These are phyloP conservation scores for Ogataea pignaliae DNA, from an alignment of 805 yeast species.

Conservation along the genomic window DNA sequence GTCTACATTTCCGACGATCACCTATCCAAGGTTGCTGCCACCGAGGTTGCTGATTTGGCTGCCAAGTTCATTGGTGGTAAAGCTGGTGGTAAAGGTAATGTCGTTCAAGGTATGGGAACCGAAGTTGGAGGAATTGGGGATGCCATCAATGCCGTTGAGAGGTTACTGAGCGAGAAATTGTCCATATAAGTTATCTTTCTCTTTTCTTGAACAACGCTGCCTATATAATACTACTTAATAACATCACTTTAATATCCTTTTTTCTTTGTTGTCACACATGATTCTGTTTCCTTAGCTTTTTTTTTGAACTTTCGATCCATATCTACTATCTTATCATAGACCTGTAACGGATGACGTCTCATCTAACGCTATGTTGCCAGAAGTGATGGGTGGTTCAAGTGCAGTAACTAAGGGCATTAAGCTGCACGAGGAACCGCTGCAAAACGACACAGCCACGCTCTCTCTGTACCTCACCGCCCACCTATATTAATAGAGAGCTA, in stretches of 20 bases:
- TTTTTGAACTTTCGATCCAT: neutral
- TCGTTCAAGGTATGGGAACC: slow-evolving; percentile 96
- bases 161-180: slow-evolving; percentile 57
- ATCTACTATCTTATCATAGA: too few species aligned
- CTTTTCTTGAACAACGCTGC: neutral
- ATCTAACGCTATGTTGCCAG: too few species aligned
- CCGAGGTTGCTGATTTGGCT: slow-evolving; percentile 69
- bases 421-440: too few species aligned
- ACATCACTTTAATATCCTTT: neutral
- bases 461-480: too few species aligned
- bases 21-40: slow-evolving; percentile 61
- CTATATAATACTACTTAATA: neutral
- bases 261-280: neutral
- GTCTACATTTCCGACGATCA: slow-evolving; percentile 78
- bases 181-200: slow-evolving; percentile 7
- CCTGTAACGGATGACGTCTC: too few species aligned
- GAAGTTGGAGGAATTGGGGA: slow-evolving; percentile 61
- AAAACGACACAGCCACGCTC: too few species aligned
- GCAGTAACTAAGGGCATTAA: too few species aligned
- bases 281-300: neutral
- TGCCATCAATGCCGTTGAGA: slow-evolving; percentile 70
- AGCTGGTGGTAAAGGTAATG: slow-evolving; percentile 97
- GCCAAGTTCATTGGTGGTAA: slow-evolving; percentile 84
- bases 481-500: too few species aligned
- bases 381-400: too few species aligned